Base-by-base conservation (phyloP, 371 early-diverging fungal species). In the Blakeslea trispora region DNA sequence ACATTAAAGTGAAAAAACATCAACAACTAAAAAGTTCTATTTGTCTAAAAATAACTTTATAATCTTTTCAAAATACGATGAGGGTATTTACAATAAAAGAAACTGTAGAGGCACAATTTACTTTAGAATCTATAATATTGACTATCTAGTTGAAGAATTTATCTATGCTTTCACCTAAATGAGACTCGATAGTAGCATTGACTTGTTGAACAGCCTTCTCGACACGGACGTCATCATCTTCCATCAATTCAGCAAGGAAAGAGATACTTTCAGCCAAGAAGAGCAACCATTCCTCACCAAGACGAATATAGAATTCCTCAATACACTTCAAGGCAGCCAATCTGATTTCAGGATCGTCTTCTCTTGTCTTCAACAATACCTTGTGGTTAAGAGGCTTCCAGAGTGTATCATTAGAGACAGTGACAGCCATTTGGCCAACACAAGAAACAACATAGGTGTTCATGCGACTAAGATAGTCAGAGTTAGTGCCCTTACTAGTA, bases 191-290 rank as follows among this genome's bases (percentile, higher is more conserved):
- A 52, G 87, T 81, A 42, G 86, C 81, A 71, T 90, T 88, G 45
- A 94, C 85, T 63, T 92, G 89, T 55, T 91, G 89, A 14, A 92
- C 90, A 23, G 82, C 74, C 44, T 80, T 79, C 66, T 95, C 93
- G 3, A 96, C 93, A 53, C 87, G 81, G 53, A 82, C 68, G 64
- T 85, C 85, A 51, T 89, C 87, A 55, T 72, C 89, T 70, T 98
- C 98, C 90, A 95, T 87, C 17, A 96, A 75, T 75, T 98, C 98
- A 3, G 96, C 95, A 66, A 98, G 68, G 77, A 89, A 91, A 2
- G 98, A 96, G 53, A 97, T 91, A 43, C 96, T 95, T 73, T 97
- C 97, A 10, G 97, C 96, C 73, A 98, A 78, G 61, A 92, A 80
- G 32, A 90, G 79, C 41, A 96, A 76, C 82, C 93, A 93, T 69